These are phyloP conservation scores for Spinacia oleracea DNA, from an alignment of 179 eudicot genomes.

Conservation along the genomic window DNA sequence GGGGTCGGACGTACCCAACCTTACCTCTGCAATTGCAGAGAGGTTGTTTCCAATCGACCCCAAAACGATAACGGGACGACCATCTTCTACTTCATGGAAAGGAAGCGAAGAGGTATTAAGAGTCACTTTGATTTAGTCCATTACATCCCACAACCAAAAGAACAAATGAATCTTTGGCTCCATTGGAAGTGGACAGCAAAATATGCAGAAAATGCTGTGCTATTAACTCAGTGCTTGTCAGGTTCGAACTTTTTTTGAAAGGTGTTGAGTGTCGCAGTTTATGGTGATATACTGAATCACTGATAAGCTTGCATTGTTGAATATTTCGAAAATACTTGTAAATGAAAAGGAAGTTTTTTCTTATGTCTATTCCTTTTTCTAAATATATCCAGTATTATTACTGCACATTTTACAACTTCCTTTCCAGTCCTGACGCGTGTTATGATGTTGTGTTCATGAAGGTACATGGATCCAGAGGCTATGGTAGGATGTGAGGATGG, in stretches of 20 bases:
- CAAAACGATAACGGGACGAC: too few species aligned
- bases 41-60: too few species aligned
- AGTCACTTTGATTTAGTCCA: too few species aligned
- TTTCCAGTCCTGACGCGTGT: neutral
- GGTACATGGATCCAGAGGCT: conserved; percentile 91
- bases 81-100: too few species aligned
- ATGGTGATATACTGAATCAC: conserved; percentile 2
- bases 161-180: too few species aligned
- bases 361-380: neutral
- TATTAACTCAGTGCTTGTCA: conserved; percentile 1
- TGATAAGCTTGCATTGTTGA: neutral
- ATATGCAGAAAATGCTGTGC: neutral
- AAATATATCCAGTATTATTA: neutral
- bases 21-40: too few species aligned
- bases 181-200: too few species aligned
- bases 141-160: too few species aligned
- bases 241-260: neutral
- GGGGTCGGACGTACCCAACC: too few species aligned
- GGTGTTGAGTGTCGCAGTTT: neutral
- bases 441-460: conserved; percentile 27
- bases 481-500: conserved; percentile 90
- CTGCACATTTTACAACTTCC: neutral
- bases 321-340: neutral
- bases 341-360: neutral
- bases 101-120: too few species aligned